Percentiles rank a stretch among this genome's conserved stretches.
Evolutionary conservation across 176 grass and related monocot species (phyloP).

Genomic region (Zoysia pacifica): DNA sequence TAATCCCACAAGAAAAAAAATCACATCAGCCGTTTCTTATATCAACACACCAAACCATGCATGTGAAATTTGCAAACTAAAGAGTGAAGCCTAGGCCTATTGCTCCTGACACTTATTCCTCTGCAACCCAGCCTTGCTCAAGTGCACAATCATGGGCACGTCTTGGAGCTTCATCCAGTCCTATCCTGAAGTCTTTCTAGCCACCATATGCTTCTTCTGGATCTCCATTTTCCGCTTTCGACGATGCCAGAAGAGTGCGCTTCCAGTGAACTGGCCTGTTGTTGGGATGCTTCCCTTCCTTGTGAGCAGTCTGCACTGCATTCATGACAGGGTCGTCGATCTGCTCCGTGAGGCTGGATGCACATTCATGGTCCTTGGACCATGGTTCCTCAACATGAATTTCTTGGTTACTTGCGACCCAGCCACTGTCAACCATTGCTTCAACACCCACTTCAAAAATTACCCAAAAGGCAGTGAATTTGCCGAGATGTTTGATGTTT

Average conservation of each 20-base stretch:
- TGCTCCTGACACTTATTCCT: constrained; percentile 33
- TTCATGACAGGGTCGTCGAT: constrained; percentile 48
- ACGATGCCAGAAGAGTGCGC: constrained; percentile 1
- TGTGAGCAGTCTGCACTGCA: constrained; percentile 23
- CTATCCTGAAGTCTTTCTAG: constrained; percentile 55
- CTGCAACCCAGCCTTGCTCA: constrained; percentile 17
- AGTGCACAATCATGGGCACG: constrained; percentile 41
- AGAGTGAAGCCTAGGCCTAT: constrained; percentile 24
- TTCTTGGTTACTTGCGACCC: constrained; percentile 62
- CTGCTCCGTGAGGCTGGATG: constrained; percentile 39
- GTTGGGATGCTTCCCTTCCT: constrained; percentile 60
- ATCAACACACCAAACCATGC: not conserved
- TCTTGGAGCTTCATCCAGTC: constrained; percentile 31
- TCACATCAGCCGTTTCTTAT: constrained; percentile 25
- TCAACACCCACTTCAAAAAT: constrained; percentile 54
- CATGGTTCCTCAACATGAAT: constrained; percentile 58
- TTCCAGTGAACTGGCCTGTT: constrained; percentile 61
- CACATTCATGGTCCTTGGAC: constrained; percentile 49
- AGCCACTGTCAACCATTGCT: constrained; percentile 61
- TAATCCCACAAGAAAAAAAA: constrained; percentile 23
- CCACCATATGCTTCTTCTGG: constrained; percentile 54
- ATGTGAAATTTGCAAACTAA: constrained; percentile 28
- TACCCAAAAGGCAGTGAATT: constrained; percentile 67
- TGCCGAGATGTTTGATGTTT: constrained; percentile 64
- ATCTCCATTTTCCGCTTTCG: constrained; percentile 39